Conservation (phyloP, 306 rosid species). For the Rubus parviflorus region DNA sequence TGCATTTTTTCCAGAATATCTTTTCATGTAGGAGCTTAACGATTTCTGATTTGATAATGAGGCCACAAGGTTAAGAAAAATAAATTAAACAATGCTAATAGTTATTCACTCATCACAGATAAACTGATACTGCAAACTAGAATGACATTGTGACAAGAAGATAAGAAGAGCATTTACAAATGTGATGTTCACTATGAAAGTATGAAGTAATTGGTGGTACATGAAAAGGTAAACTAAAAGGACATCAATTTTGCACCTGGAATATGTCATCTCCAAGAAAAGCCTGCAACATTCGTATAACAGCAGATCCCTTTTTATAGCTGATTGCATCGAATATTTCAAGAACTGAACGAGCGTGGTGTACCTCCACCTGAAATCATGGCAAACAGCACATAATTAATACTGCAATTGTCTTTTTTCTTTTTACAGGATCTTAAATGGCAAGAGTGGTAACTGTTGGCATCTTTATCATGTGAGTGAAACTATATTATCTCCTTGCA, state of each 20-base stretch:
- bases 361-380: conserved; percentile 53
- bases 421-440: not conserved
- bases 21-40: conserved; percentile 45
- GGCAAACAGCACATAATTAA: conserved; percentile 1
- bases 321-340: conserved; percentile 57
- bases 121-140: not conserved
- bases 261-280: conserved; percentile 55
- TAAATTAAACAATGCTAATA: not conserved
- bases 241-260: conserved; percentile 38
- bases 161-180: not conserved
- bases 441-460: not conserved
- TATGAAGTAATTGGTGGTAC: not conserved
- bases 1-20: conserved; percentile 55
- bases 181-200: not conserved
- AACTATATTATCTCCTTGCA: not conserved
- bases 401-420: too few species aligned
- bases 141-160: not conserved
- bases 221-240: not conserved
- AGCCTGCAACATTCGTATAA: conserved; percentile 58
- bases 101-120: not conserved
- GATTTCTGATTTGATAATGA: conserved; percentile 49
- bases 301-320: conserved; percentile 59
- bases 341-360: conserved; percentile 48
- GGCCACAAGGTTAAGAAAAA: not conserved
- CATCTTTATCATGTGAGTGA: not conserved